Base-by-base conservation (phyloP, 768 basidiomycete species). In the Suillus cothurnatus region DNA sequence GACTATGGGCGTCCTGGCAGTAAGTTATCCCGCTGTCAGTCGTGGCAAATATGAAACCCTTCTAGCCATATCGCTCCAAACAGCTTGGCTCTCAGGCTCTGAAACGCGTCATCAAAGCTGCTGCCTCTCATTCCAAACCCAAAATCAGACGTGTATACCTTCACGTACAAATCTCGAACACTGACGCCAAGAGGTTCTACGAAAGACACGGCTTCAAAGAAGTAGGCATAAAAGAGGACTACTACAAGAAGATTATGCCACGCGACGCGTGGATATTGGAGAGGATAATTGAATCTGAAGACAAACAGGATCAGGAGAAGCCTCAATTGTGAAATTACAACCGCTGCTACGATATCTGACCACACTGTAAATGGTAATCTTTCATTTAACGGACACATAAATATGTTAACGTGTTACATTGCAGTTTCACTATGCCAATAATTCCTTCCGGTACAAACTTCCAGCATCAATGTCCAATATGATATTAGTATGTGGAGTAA, bases 1-100 rank as follows among this genome's bases (percentile, higher is more conserved):
- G 90, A 96, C 95, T 59, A 90, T 96, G 89, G 95, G 94, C 52
- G 80, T 96, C 67, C 87, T 96, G 63, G 93, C 93, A 63, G 93
- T 95, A 80, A 78, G 87, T 79, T 65, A 63, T 56, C 55, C 57
- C 23, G 67, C 61, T 61, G 57, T 60, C 38, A 52, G 69, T 53
- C 60, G 64, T 68, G 61, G 39, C 59, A 64, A 64, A 62, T 38
- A 62, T 61, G 68, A 73, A 62, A 65, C 64, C 67, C 49, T 38
- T 55, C 34, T 45, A 70, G 93, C 93, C 95, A 26, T 97, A 97
- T 78, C 89, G 94, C 61, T 91, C 89, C 39, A 84, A 90, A 71
- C 84, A 85, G 50, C 76, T 95, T 63, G 94, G 93, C 52, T 89
- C 91, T 32, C 81, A 88, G 74, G 85, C 85, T 68, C 82, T 96